Evolutionary conservation across 140 eudicot species (phyloP).

Genomic region (Ambrosia hybrid): DNA sequence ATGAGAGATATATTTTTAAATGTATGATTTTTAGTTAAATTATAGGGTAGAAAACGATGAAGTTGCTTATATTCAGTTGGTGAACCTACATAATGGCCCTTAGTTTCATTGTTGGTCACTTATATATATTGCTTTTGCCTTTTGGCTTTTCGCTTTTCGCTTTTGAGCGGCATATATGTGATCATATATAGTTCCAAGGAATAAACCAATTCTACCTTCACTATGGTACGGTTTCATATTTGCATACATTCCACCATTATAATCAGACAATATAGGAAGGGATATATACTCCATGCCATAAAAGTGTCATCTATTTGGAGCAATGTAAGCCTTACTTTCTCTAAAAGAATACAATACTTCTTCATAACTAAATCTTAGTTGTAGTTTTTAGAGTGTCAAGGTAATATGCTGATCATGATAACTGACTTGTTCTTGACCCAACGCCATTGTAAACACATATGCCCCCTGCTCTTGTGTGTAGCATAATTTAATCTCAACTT

Average conservation of each 20-base stretch:
- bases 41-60: no score
- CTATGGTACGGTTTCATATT: slow-evolving; percentile 21
- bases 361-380: no score
- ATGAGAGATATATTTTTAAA: no score
- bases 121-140: neutral
- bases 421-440: no score
- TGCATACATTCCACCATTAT: slow-evolving; percentile 10
- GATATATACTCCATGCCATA: slow-evolving; percentile 16
- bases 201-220: neutral
- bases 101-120: slow-evolving; percentile 31
- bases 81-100: slow-evolving; percentile 37
- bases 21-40: no score
- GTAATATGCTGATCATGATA: no score
- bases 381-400: no score
- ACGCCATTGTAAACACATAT: no score
- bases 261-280: slow-evolving; percentile 22
- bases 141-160: neutral
- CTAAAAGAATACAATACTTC: slow-evolving; percentile 17
- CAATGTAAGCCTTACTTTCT: slow-evolving; percentile 17
- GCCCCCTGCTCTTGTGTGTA: no score
- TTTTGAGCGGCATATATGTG: slow-evolving; percentile 24
- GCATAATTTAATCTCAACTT: no score
- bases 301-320: slow-evolving; percentile 13
- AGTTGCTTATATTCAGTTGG: neutral
- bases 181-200: slow-evolving; percentile 22